Conservation (phyloP, 2,329 filamentous ascomycete species). For the Chaetomiaceae sp. region DNA sequence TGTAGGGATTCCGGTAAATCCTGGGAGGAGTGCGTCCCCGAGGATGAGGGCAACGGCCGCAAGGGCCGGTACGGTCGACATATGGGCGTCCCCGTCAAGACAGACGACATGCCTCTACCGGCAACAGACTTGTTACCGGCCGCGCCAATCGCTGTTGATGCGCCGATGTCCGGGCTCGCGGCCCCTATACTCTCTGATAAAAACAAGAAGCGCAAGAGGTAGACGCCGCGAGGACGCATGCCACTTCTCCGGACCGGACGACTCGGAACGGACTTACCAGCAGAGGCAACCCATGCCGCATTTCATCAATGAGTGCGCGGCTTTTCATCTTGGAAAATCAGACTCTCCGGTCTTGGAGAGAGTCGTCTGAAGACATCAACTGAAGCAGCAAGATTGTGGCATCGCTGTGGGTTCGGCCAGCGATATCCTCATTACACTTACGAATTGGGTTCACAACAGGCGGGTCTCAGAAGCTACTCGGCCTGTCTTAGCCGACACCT, state of each 20-base stretch:
- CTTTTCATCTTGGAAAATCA: background rate
- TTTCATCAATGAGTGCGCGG: background rate
- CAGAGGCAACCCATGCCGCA: background rate
- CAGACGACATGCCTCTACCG: slow-evolving; percentile 44
- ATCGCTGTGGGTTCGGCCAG: no score
- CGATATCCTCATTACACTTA: no score
- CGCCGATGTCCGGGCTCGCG: slow-evolving; percentile 39
- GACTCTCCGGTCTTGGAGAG: background rate
- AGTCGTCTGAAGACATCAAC: background rate
- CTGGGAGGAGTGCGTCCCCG: slow-evolving; percentile 90
- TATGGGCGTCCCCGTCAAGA: slow-evolving; percentile 63
- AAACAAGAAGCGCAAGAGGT: slow-evolving; percentile 60
- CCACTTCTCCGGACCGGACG: background rate
- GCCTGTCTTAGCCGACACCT: background rate
- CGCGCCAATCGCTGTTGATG: slow-evolving; percentile 30
- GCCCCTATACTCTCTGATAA: slow-evolving; percentile 41
- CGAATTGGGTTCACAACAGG: background rate
- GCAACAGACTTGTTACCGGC: slow-evolving; percentile 35
- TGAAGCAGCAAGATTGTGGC: no score
- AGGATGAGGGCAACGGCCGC: slow-evolving; percentile 95
- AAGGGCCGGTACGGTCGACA: slow-evolving; percentile 84
- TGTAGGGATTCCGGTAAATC: slow-evolving; percentile 95
- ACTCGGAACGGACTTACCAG: background rate
- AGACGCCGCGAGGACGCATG: slow-evolving; percentile 19
- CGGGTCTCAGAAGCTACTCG: background rate